Evolutionary conservation across 108 stramenopile species (phyloP), one percentile per base, ranked within the genome.

Genomic region (Nitzschia sp.): DNA sequence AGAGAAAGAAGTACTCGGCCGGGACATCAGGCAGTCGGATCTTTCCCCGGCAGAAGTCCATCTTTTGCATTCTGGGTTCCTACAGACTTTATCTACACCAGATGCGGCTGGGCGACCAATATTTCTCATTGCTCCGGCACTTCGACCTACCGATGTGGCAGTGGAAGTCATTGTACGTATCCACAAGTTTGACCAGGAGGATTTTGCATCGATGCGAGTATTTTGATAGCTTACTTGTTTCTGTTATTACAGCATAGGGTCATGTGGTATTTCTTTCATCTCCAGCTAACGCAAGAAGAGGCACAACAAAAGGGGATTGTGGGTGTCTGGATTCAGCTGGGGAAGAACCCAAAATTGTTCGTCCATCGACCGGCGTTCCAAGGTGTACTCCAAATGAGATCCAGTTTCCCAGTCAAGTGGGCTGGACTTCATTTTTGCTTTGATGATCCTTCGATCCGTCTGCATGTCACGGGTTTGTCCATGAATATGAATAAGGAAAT

Each of bases 91-190:
- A 59, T 59, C 69, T 15, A 25, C 22, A 25, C 51, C 51, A 3
- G 69, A 70, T 43, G 40, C 51, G 0, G 58, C 69, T 3, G 69
- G 69, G 10, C 25, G 69, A 17, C 38, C 50, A 8, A 37, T 70
- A 20, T 17, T 68, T 17, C 24, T 57, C 8, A 37, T 51, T 9
- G 15, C 17, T 21, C 10, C 37, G 19, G 21, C 12, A 8, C 12
- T 25, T 3, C 24, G 53, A 12, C 22, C 22, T 24, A 12, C 12
- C 0, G 24, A 54, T 12, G 2, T 25, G 1, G 24, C 1, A 54
- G 17, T 25, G 22, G 24, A 54, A 21, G 12, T 12, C 12, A 21
- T 21, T 25, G 53, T 54, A 54, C 3, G 53, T 54, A 1, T 54
- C 19, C 1, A 19, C 8, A 21, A 5, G 14, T 25, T 54, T 15